phyloP scores from a whole-genome alignment of 495 filamentous ascomycete genomes.

The Xylaria sp. region DNA sequence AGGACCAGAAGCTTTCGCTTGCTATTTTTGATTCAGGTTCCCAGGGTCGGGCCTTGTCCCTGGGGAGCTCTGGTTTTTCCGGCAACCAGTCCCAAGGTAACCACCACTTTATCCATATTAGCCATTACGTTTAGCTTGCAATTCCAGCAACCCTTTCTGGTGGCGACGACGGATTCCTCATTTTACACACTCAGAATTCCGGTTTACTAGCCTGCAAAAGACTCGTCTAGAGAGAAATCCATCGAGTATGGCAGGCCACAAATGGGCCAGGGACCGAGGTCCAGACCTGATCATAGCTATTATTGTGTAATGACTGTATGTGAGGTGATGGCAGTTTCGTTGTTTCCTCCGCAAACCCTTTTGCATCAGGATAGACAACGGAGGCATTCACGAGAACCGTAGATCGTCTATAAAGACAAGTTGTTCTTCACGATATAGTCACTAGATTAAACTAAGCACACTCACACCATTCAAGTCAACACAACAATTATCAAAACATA shows the following conservation, averaged over 20 bases:
- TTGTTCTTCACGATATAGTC: conserved; percentile 10
- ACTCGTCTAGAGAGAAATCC: conserved; percentile 8
- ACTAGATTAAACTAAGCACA: neutral
- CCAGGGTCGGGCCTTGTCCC: neutral
- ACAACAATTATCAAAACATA: neutral
- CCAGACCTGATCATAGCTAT: conserved; percentile 11
- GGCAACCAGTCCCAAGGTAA: conserved; percentile 2
- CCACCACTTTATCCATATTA: conserved; percentile 29
- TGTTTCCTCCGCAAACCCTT: conserved; percentile 22
- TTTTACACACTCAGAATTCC: neutral
- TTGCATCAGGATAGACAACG: neutral
- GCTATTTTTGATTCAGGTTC: conserved; percentile 24
- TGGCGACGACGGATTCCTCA: neutral
- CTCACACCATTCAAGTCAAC: neutral
- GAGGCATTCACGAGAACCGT: conserved; percentile 11
- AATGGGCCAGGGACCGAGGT: neutral
- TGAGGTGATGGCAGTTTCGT: neutral
- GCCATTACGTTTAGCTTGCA: conserved; percentile 18
- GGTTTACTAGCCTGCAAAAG: conserved; percentile 1
- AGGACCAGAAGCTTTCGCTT: conserved; percentile 29
- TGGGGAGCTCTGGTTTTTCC: conserved; percentile 17
- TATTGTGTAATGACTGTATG: conserved; percentile 7
- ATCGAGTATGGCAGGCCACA: neutral
- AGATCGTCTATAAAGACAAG: conserved; percentile 18
- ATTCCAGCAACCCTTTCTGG: conserved; percentile 1